Conservation (phyloP, 139 green algal genomes). For the Tetradesmus obliquus region DNA sequence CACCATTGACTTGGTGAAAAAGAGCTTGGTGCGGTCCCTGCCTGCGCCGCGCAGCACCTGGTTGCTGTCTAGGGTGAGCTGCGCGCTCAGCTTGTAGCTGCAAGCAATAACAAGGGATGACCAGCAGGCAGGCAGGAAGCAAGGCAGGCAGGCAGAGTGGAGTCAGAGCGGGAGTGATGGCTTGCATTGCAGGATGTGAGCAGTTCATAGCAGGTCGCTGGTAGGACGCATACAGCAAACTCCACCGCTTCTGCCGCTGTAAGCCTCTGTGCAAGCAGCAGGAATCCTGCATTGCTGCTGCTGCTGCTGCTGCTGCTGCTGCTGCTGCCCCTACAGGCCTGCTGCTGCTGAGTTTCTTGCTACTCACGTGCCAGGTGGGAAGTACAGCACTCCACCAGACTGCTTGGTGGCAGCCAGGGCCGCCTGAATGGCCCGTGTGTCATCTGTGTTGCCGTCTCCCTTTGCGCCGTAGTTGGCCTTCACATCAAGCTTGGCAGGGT, state of each 20-base stretch:
- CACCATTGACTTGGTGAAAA: background rate
- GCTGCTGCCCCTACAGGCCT: background rate
- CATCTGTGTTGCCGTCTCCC: background rate
- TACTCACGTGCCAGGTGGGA: slow-evolving; percentile 5
- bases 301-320: background rate
- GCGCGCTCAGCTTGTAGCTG: background rate
- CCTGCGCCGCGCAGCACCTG: slow-evolving; percentile 11
- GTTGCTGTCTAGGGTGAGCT: slow-evolving; percentile 9
- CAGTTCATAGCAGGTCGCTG: too few relatives aligned
- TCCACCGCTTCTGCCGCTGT: too few relatives aligned
- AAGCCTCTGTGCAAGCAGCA: too few relatives aligned
- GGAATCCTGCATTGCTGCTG: too few relatives aligned
- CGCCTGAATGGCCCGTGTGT: background rate
- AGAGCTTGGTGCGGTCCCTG: background rate
- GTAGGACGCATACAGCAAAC: too few relatives aligned
- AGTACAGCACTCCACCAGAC: background rate
- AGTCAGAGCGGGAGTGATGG: background rate
- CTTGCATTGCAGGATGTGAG: too few relatives aligned
- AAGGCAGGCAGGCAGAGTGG: background rate
- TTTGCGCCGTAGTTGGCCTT: background rate
- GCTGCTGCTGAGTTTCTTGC: background rate
- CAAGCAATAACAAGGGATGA: background rate
- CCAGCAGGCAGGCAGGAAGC: background rate
- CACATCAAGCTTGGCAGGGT: background rate
- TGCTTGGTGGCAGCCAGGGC: background rate